Evolutionary conservation across 177 flowering plant genomes (phyloP), one percentile per base, ranked within the genome.

Genomic region (Tripterygium wilfordii): DNA sequence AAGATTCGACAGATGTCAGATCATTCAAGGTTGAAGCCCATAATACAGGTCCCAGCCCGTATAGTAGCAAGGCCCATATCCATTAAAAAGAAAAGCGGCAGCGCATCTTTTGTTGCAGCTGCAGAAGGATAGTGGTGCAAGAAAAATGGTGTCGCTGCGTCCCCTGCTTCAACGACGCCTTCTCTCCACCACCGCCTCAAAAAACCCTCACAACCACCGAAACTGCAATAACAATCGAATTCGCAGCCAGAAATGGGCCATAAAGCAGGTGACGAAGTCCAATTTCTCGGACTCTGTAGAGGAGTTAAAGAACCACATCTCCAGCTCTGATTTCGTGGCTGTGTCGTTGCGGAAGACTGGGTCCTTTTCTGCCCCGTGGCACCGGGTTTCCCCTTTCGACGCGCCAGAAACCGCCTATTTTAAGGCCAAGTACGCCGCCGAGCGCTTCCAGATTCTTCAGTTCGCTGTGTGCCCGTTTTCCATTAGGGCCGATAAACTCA

Each of bases 391-490:
- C 44, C 68, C 86, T 36, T 61, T 81, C 40, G 97, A 89, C 69
- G 77, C 90, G 17, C 45, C 68, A 8, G 75, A 78, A 1, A 76
- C 69, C 2, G 78, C 90, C 23, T 89, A 86, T 43, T 41, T 45
- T 37, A 82, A 89, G 61, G 74, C 90, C 51, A 83, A 71, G 56
- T 56, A 45, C 52, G 79, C 79, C 27, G 94, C 94, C 31, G 85
- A 84, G 56, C 49, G 61, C 23, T 87, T 78, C 51, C 88, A 80
- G 77, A 44, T 84, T 8, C 53, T 89, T 27, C 94, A 87, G 79
- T 79, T 89, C 51, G 79, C 85, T 7, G 71, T 87, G 32, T 89
- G 94, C 70, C 95, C 97, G 14, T 86, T 89, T 59, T 44, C 68
- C 9, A 21, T 78, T 36, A 36, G 48, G 26, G 66, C 56, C 29